These are phyloP conservation scores for Monosporascus sp. DNA, from an alignment of 2,329 filamentous ascomycete genomes.

Conservation along the genomic window DNA sequence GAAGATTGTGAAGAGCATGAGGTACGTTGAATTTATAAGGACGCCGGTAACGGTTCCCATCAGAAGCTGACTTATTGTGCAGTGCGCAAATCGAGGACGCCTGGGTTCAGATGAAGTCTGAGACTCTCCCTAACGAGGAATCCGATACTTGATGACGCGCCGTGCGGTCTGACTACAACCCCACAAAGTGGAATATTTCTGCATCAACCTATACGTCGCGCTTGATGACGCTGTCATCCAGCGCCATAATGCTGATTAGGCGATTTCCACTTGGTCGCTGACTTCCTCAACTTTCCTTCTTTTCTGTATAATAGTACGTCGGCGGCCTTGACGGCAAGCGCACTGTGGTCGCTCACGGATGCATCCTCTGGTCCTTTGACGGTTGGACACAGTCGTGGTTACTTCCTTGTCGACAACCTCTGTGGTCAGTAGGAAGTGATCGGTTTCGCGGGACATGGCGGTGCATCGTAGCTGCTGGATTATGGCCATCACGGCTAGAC, in stretches of 20 bases:
- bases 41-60: no score
- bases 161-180: neutral
- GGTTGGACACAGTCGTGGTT: neutral
- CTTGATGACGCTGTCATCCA: no score
- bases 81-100: slow-evolving; percentile 20
- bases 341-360: neutral
- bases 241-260: no score
- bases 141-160: slow-evolving; percentile 2
- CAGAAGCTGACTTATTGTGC: neutral
- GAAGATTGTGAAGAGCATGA: slow-evolving; percentile 30
- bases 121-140: slow-evolving; percentile 19
- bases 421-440: neutral
- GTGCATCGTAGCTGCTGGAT: no score
- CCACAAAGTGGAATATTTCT: neutral
- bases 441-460: no score
- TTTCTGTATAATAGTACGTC: neutral
- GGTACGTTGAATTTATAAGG: slow-evolving; percentile 28
- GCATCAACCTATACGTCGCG: no score
- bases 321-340: neutral
- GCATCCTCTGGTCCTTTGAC: neutral
- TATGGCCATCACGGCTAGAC: no score
- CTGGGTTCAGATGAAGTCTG: slow-evolving; percentile 23
- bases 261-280: no score
- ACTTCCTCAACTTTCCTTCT: neutral
- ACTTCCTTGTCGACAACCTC: neutral